Percentiles rank a stretch among this genome's conserved stretches.
Conservation (phyloP, 306 rosid genomes). For the Astragalus glycyphyllos region DNA sequence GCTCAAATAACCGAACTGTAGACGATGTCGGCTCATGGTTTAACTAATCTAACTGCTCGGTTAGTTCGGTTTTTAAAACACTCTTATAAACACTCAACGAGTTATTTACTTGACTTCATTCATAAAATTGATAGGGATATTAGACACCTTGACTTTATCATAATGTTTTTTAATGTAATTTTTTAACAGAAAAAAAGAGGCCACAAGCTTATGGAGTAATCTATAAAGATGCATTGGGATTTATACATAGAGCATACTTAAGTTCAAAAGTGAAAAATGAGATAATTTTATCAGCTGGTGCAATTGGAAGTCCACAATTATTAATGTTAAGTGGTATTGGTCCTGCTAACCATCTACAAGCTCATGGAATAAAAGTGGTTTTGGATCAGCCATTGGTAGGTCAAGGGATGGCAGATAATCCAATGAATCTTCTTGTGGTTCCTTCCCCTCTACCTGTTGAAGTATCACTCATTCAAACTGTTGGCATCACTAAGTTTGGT, state of each 20-base stretch:
- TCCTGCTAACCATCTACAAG: slow-evolving; percentile 63
- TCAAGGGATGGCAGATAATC: slow-evolving; percentile 80
- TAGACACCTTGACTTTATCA: neutral
- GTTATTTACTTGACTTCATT: no score
- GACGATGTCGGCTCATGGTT: no score
- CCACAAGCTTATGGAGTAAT: slow-evolving; percentile 74
- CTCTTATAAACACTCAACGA: no score
- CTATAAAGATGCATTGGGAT: slow-evolving; percentile 62
- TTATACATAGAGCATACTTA: slow-evolving; percentile 55
- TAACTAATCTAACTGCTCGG: no score
- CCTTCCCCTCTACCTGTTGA: slow-evolving; percentile 83
- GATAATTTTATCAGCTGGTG: slow-evolving; percentile 74
- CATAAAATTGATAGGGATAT: no score
- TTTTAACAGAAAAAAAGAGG: slow-evolving; percentile 47
- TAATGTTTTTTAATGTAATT: neutral
- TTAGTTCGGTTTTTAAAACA: no score
- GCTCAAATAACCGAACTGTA: no score
- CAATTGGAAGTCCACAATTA: slow-evolving; percentile 77
- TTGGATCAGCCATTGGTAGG: slow-evolving; percentile 71
- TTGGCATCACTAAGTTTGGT: slow-evolving; percentile 66
- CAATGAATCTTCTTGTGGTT: slow-evolving; percentile 60
- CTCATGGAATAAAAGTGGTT: slow-evolving; percentile 59
- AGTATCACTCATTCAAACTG: slow-evolving; percentile 65
- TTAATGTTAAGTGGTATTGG: slow-evolving; percentile 81
- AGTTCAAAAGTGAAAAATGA: slow-evolving; percentile 46